These are phyloP conservation scores for Puccinia hordei DNA, from an alignment of 1,284 basidiomycete species.

Conservation along the genomic window DNA sequence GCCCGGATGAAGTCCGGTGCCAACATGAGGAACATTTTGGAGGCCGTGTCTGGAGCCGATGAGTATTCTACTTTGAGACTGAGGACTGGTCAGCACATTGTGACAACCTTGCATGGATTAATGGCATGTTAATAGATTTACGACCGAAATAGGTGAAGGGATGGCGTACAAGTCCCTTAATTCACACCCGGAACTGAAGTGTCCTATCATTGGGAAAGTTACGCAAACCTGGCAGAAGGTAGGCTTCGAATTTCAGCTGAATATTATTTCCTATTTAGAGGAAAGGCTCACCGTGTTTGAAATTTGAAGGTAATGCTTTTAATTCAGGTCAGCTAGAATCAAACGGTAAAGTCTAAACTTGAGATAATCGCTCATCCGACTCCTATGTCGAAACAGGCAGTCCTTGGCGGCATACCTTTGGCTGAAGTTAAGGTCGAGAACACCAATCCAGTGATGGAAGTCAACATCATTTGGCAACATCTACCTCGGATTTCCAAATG, in stretches of 20 bases:
- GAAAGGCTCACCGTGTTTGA: not conserved
- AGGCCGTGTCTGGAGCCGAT: conserved; percentile 35
- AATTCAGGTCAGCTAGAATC: conserved; percentile 38
- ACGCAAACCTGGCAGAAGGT: conserved; percentile 49
- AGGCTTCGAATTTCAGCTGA: not conserved
- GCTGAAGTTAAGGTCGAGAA: conserved; percentile 47
- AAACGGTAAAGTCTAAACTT: not conserved
- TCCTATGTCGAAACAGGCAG: conserved; percentile 35
- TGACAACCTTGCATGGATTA: not conserved
- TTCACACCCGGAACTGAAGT: conserved; percentile 39
- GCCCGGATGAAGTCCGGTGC: conserved; percentile 26
- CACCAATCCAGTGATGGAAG: conserved; percentile 50
- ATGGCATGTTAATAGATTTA: not conserved
- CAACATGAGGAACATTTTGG: conserved; percentile 36
- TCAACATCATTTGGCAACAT: conserved; percentile 50
- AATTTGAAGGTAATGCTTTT: conserved; percentile 37
- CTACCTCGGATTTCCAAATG: conserved; percentile 49
- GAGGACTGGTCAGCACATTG: conserved; percentile 17
- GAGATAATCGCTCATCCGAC: not conserved
- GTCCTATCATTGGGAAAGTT: conserved; percentile 32
- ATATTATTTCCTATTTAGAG: not conserved
- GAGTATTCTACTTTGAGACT: conserved; percentile 47
- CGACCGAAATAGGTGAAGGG: conserved; percentile 21
- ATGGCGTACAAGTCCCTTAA: conserved; percentile 40
- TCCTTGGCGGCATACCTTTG: conserved; percentile 42